Percentiles rank a stretch among this genome's conserved stretches.
phyloP scores from a whole-genome alignment of 1,139 yeast genomes.

The Kodamaea sp. region DNA sequence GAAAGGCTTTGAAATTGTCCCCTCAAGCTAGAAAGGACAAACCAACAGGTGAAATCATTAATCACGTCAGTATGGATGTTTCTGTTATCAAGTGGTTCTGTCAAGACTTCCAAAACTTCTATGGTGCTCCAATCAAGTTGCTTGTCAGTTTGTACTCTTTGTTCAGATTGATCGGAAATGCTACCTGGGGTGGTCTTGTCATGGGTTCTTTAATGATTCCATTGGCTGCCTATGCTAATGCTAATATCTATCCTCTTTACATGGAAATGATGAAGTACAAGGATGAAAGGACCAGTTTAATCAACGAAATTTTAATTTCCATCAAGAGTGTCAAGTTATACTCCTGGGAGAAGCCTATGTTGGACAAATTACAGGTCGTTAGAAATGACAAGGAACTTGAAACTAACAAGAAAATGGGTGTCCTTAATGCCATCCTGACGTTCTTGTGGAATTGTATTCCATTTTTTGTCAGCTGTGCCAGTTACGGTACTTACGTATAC shows the following conservation, averaged over 20 bases:
- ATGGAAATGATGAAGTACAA: constrained; percentile 23
- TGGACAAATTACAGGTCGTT: constrained; percentile 20
- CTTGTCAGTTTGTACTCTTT: constrained; percentile 22
- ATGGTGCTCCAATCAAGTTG: constrained; percentile 24
- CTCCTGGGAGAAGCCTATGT: constrained; percentile 25
- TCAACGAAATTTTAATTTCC: constrained; percentile 28
- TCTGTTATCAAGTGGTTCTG: constrained; percentile 19
- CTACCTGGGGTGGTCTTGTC: constrained; percentile 27
- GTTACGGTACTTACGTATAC: constrained; percentile 19
- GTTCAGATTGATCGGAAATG: constrained; percentile 25
- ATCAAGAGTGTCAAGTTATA: constrained; percentile 27
- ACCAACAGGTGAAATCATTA: constrained; percentile 32
- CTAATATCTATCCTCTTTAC: constrained; percentile 20
- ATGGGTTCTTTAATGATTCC: constrained; percentile 26
- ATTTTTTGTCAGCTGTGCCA: constrained; percentile 23
- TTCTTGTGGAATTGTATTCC: constrained; percentile 28
- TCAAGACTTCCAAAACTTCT: constrained; percentile 20
- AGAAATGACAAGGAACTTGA: constrained; percentile 24
- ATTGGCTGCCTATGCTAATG: constrained; percentile 19
- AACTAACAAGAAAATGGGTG: constrained; percentile 19
- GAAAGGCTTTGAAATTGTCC: constrained; percentile 27
- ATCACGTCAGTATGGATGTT: constrained; percentile 28
- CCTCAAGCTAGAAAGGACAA: constrained; percentile 28
- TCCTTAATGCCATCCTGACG: constrained; percentile 19
- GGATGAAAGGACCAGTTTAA: constrained; percentile 28